phyloP scores from a whole-genome alignment of 2,329 filamentous ascomycete species.

The Mycogone perniciosa region DNA sequence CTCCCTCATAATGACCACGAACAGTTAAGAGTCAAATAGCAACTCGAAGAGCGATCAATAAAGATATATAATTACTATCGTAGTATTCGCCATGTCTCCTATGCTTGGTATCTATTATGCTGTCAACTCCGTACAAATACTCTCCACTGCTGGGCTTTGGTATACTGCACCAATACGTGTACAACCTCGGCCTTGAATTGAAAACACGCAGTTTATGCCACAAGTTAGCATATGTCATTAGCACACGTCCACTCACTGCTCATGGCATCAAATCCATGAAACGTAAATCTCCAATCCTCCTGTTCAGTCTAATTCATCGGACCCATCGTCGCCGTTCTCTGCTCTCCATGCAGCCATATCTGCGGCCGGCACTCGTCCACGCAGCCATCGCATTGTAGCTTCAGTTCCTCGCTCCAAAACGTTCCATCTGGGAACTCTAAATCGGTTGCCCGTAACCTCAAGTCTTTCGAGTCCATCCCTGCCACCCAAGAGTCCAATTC shows the following conservation, averaged over 20 bases:
- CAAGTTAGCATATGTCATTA: no score
- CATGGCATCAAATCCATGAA: not conserved
- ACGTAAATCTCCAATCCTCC: not conserved
- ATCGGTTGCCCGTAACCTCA: slow-evolving; percentile 78
- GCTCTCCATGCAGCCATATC: slow-evolving; percentile 53
- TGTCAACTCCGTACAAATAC: no score
- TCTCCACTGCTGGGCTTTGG: no score
- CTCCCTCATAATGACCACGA: no score
- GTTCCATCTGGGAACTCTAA: slow-evolving; percentile 79
- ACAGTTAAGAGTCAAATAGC: no score
- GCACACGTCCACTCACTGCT: not conserved
- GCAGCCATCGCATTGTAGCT: slow-evolving; percentile 72
- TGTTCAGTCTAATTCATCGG: slow-evolving; percentile 17
- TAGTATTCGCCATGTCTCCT: no score
- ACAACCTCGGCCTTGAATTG: no score
- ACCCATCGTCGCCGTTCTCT: slow-evolving; percentile 34
- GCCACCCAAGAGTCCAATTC: slow-evolving; percentile 69
- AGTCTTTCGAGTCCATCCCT: slow-evolving; percentile 55
- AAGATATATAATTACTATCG: no score
- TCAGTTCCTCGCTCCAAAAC: slow-evolving; percentile 84
- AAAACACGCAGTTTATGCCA: no score
- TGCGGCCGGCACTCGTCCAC: slow-evolving; percentile 63
- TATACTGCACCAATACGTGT: no score
- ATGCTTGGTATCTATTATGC: no score
- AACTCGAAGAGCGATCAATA: no score